Conservation (phyloP, 108 stramenopile species). For the Skeletonema potamos region DNA sequence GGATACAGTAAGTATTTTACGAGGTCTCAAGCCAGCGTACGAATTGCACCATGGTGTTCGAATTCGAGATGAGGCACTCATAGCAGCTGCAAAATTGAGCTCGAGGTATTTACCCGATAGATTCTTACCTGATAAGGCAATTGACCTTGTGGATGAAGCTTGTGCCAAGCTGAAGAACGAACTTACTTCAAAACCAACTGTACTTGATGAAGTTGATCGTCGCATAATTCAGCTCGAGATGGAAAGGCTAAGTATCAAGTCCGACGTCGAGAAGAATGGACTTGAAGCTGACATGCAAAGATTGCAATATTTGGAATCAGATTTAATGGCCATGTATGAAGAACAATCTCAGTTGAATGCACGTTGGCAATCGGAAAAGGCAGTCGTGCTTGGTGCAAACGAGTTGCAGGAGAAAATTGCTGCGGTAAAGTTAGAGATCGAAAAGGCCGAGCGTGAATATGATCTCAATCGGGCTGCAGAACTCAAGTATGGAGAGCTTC, state of each 20-base stretch:
- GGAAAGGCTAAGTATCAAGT: slow-evolving; percentile 87
- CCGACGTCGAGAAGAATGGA: slow-evolving; percentile 67
- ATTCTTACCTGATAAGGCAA: slow-evolving; percentile 84
- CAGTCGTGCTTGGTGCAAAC: slow-evolving; percentile 68
- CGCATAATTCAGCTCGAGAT: slow-evolving; percentile 93
- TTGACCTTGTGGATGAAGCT: slow-evolving; percentile 99
- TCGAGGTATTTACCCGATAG: slow-evolving; percentile 97
- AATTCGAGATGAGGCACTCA: slow-evolving; percentile 95
- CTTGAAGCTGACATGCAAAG: slow-evolving; percentile 54
- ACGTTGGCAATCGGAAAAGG: slow-evolving; percentile 89
- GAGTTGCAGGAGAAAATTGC: slow-evolving; percentile 91
- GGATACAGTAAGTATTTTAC: slow-evolving; percentile 97
- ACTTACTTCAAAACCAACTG: slow-evolving; percentile 81
- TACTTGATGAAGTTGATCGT: slow-evolving; percentile 79
- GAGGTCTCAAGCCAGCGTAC: slow-evolving; percentile 96
- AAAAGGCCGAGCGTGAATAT: slow-evolving; percentile 91
- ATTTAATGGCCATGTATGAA: slow-evolving; percentile 65
- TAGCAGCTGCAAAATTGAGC: slow-evolving; percentile 95
- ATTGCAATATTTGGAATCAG: slow-evolving; percentile 64
- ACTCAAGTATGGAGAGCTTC: slow-evolving; percentile 89
- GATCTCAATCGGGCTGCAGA: slow-evolving; percentile 95
- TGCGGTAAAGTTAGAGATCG: slow-evolving; percentile 80
- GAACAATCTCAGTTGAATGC: slow-evolving; percentile 76
- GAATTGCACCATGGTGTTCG: slow-evolving; percentile 97
- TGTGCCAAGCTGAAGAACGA: slow-evolving; percentile 91